Base-by-base conservation (phyloP, 2,329 filamentous ascomycete genomes). In the Domatiomyces globalis region DNA sequence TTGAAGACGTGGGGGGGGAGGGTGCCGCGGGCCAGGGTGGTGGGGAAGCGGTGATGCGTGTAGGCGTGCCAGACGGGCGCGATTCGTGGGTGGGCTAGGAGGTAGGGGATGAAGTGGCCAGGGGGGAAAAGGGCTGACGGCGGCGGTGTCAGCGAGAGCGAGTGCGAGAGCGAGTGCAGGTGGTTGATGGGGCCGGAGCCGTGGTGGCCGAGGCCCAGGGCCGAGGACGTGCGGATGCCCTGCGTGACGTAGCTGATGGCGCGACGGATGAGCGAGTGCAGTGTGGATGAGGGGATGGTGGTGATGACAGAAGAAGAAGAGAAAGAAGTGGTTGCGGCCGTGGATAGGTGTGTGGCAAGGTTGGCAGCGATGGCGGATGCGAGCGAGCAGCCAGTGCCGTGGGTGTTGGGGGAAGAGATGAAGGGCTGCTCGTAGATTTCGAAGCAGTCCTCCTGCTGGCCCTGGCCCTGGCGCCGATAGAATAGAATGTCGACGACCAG, bases 301-400 rank as follows among this genome's bases (percentile, higher is more conserved):
- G 70, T 66, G 10, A 66, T 63, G 50, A 79, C 64, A 12, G 29
- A 12, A 12, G 29, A 12, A 33, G 29, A 33, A 33, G 29, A 50
- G 7, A 6, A 19, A 19, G 29, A 33, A 25, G 25, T 7, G 49
- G 5, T 9, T 39, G 46, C 18, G 51, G 42, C 47, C 19, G 44
- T 17, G 25, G 25, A 48, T 43, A 51, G 49, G 25, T 56, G 52
- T 20, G 49, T 27, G 15, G 78, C 76, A 12, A 84, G 66, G 55
- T 82, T 81, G 49, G 76, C 80, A 1, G 80, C 78, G 59, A 84
- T 80, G 5, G 80, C 80, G 43, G 80, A 95, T 43, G 92, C 92
- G 54, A 96, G 75, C 8, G 88, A 94, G 64, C 92, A 98, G 3
- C 92, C 92, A 0, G 92, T 96, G 0, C 92, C 92, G 62, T 98